phyloP scores from a whole-genome alignment of 805 yeast genomes.

The Yamadazyma paraphyllophila region DNA sequence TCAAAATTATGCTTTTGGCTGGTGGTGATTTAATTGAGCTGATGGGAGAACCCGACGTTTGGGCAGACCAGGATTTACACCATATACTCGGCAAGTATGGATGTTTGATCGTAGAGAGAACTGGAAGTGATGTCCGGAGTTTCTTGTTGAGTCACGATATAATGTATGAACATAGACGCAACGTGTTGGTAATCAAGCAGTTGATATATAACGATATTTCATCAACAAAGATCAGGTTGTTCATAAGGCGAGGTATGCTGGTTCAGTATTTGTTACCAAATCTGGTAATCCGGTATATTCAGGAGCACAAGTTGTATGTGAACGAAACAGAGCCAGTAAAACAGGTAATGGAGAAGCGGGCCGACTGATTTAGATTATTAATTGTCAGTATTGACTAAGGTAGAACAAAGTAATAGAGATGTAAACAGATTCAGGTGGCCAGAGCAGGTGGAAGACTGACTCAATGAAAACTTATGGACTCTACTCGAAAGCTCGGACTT shows the following conservation, averaged over 20 bases:
- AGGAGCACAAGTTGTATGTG: slow-evolving; percentile 82
- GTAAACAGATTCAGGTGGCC: no score
- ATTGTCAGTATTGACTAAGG: no score
- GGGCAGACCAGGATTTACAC: slow-evolving; percentile 95
- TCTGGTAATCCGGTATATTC: slow-evolving; percentile 90
- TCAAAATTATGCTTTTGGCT: slow-evolving; percentile 91
- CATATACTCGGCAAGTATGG: slow-evolving; percentile 96
- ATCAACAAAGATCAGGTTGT: slow-evolving; percentile 90
- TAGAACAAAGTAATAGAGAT: no score
- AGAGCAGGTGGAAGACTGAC: no score
- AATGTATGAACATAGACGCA: slow-evolving; percentile 94
- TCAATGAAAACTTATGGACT: no score
- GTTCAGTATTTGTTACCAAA: slow-evolving; percentile 94
- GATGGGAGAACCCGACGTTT: slow-evolving; percentile 99
- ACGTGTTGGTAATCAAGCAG: slow-evolving; percentile 92
- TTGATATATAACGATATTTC: slow-evolving; percentile 94
- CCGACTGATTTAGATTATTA: slow-evolving; percentile 9
- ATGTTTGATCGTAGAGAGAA: slow-evolving; percentile 92
- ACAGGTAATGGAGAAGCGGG: slow-evolving; percentile 56
- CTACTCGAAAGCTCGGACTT: no score
- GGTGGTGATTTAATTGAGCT: slow-evolving; percentile 97
- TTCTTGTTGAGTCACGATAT: slow-evolving; percentile 91
- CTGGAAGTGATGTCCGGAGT: slow-evolving; percentile 93
- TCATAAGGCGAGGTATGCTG: slow-evolving; percentile 92
- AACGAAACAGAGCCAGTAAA: slow-evolving; percentile 92